Base-by-base conservation (phyloP, 371 early-diverging fungal genomes). In the Rhizopus stolonifer region DNA sequence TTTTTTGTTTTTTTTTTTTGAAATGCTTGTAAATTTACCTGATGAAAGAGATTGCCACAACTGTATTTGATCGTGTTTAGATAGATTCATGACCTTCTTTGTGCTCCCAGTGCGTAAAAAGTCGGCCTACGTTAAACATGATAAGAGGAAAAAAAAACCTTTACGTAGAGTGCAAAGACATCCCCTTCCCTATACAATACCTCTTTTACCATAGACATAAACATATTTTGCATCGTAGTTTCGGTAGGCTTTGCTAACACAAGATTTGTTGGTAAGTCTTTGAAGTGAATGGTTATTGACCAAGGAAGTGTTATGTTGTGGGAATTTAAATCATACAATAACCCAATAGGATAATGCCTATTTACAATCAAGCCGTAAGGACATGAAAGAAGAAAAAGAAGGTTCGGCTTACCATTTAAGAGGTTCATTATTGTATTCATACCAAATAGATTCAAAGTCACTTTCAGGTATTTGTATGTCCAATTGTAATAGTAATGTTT, bases 161-260 rank as follows among this genome's bases (percentile, higher is more conserved):
- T 7, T 7, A 29, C 7, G 31, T 29, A 29, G 10, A 29, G 10
- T 29, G n/a, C n/a, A n/a, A n/a, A n/a, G n/a, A n/a, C n/a, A n/a
- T n/a, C n/a, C n/a, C n/a, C n/a, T n/a, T n/a, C n/a, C 10, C 32
- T 31, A 31, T 31, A 2, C 1, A 6, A 46, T 65, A 83, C 88
- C 78, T 89, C 87, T 67, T 90, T 90, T 47, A 87, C 69, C 82
- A 85, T 83, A n/a, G 87, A 76, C 88, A 90, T 90, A 61, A 81
- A 90, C 59, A 82, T 83, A 52, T 86, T 85, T 54, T 80, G 85
- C 24, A 80, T 74, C 3, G 74, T 73, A 29, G 81, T 82, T 17
- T 74, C 47, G 5, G 77, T 72, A 8, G 78, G 84, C 19, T 65
- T 68, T 34, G 74, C 62, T 46, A 88, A 69, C 25, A 90, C 43